Percentiles rank a stretch among this genome's conserved stretches.
These are phyloP conservation scores for Neopestalotiopsis clavispora DNA, from an alignment of 2,329 filamentous ascomycete genomes.

Conservation along the genomic window DNA sequence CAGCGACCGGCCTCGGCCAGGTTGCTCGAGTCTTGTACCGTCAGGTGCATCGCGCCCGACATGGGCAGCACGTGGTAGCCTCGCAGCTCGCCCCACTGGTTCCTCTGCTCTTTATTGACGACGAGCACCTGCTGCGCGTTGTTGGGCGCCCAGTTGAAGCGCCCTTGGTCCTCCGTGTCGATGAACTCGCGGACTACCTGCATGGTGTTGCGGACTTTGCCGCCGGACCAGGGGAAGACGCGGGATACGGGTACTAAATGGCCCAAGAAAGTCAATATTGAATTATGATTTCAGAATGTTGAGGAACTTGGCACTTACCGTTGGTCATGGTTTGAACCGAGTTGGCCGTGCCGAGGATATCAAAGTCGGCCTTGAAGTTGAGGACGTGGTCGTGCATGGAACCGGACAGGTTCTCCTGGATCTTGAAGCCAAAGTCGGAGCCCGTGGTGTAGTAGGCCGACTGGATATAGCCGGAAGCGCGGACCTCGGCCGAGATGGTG, in stretches of 20 bases:
- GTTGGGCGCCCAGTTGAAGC: conserved; percentile 55
- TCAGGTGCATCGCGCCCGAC: conserved; percentile 47
- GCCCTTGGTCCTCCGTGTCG: conserved; percentile 45
- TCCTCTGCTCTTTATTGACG: conserved; percentile 54
- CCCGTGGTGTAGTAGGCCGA: conserved; percentile 50
- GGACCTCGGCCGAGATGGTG: conserved; percentile 49
- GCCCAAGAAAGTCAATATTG: neutral
- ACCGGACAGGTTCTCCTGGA: conserved; percentile 52
- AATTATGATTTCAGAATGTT: no score
- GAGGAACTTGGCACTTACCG: neutral
- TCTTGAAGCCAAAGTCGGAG: conserved; percentile 53
- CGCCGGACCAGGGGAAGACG: conserved; percentile 54
- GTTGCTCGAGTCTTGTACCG: conserved; percentile 52
- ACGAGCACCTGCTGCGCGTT: conserved; percentile 51
- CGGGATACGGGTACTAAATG: conserved; percentile 33
- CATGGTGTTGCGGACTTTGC: conserved; percentile 55
- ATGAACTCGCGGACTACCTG: conserved; percentile 46
- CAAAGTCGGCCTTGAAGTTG: conserved; percentile 60
- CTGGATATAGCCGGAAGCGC: conserved; percentile 60
- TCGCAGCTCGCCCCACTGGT: conserved; percentile 54
- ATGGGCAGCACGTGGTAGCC: conserved; percentile 55
- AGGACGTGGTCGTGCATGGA: conserved; percentile 61
- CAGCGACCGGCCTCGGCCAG: conserved; percentile 51
- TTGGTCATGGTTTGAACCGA: conserved; percentile 43
- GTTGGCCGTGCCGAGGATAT: conserved; percentile 53